Base-by-base conservation (phyloP, 441 rosid species). In the Viola pubescens region DNA sequence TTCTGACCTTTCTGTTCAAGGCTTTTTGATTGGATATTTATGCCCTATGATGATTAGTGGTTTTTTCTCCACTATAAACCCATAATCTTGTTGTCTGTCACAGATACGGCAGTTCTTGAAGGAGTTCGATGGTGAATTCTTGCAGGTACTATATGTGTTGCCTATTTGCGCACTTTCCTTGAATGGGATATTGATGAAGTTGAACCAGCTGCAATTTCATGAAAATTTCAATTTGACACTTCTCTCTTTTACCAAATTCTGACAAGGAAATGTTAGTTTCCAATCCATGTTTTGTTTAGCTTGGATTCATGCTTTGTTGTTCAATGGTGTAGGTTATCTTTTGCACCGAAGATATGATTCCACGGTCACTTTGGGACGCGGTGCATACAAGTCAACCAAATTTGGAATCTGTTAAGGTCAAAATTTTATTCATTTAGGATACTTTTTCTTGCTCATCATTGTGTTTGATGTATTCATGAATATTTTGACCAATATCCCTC, bases 91-190 rank as follows among this genome's bases (percentile, higher is more conserved):
- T 42, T 41, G 44, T 41, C 45, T 42, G 45, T 42, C 9, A 58
- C 83, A 91, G 97, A 78, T 88, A 58, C 74, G 65, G 54, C 85
- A 81, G 71, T 66, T 88, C 52, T 70, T 91, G 57, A 80, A 75
- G 72, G 92, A 81, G 49, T 61, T 90, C 55, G 92, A 81, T 39
- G 98, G 98, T 13, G 90, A 88, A 77, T 91, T 91, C 70, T 59
- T 91, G 79, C 76, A 81, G 95, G 98, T 88, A 78, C 9, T 13
- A 48, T 8, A 16, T 26, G 47, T 46, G 11, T 48, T 26, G 26
- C 44, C 41, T 16, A 13, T 52, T 38, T 40, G 13, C 49, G 49
- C 16, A 39, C 59, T 55, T 54, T 19, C 37, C n/a, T 48, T 10
- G 10, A 10, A 11, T 26, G 3, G 5, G 12, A 60, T 55, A 34